Percentiles rank a stretch among this genome's conserved stretches.
These are phyloP conservation scores for Stentor roeselii DNA, from an alignment of 73 alveolate species.

Conservation along the genomic window DNA sequence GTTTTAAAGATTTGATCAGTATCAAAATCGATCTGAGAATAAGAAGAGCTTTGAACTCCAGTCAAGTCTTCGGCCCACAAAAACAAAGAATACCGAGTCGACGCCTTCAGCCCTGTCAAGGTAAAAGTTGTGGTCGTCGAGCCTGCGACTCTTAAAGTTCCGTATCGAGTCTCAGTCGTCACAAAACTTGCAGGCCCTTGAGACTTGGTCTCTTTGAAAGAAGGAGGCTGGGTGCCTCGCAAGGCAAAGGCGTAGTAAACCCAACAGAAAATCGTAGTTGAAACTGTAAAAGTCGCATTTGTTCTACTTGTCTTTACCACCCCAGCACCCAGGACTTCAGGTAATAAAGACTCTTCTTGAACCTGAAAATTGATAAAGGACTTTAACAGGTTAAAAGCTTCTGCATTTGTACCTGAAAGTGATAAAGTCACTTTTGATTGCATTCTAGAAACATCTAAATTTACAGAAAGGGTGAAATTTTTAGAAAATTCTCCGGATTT, in stretches of 20 bases:
- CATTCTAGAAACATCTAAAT: not conserved
- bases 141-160: not conserved
- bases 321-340: conserved; percentile 8
- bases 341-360: not conserved
- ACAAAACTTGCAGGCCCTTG: not conserved
- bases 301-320: conserved; percentile 17
- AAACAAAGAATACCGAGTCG: conserved; percentile 8
- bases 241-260: conserved; percentile 16
- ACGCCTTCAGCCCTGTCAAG: conserved; percentile 7
- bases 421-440: not conserved
- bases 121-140: not conserved
- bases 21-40: not conserved
- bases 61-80: conserved; percentile 8
- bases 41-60: not conserved
- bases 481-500: not conserved
- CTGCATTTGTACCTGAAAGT: not conserved
- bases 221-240: conserved; percentile 11
- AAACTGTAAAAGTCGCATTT: not conserved
- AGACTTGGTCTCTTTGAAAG: not conserved
- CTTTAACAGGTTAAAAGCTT: not conserved
- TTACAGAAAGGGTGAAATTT: conserved; percentile 1
- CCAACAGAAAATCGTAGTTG: not conserved
- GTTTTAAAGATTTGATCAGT: conserved; percentile 6
- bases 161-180: not conserved
- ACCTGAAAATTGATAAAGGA: not conserved